Conservation (phyloP, 805 yeast species). For the Myxozyma geophila region DNA sequence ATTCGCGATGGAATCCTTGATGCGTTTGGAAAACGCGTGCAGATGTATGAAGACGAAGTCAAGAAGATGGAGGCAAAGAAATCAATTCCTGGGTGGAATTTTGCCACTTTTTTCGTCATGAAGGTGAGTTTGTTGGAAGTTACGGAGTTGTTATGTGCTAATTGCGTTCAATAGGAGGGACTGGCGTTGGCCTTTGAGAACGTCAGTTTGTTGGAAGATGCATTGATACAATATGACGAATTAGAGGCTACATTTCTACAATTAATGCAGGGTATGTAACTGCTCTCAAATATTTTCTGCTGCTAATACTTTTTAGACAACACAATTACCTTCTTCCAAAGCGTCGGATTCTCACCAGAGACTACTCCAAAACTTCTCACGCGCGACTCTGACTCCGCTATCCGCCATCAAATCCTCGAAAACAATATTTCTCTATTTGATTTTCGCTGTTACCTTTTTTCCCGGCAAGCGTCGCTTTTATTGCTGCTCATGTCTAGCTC, state of each 20-base stretch:
- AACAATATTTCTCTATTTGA: slow-evolving; percentile 48
- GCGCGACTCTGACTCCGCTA: slow-evolving; percentile 33
- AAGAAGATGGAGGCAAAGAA: slow-evolving; percentile 47
- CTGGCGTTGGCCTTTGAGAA: too few species aligned
- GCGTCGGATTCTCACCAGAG: slow-evolving; percentile 41
- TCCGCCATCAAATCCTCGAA: slow-evolving; percentile 44
- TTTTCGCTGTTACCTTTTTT: slow-evolving; percentile 46
- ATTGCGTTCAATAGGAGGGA: too few species aligned
- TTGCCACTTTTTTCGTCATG: slow-evolving; percentile 51
- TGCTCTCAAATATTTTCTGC: neutral
- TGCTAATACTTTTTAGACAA: slow-evolving; percentile 5
- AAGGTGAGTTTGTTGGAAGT: slow-evolving; percentile 37
- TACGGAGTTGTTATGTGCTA: neutral
- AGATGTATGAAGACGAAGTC: slow-evolving; percentile 49
- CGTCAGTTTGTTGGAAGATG: slow-evolving; percentile 57
- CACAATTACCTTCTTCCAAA: slow-evolving; percentile 44
- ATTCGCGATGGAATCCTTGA: slow-evolving; percentile 57
- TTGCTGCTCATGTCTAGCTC: slow-evolving; percentile 42
- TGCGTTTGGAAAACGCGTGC: slow-evolving; percentile 58
- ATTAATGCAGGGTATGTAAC: slow-evolving; percentile 24
- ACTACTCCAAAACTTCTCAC: slow-evolving; percentile 33
- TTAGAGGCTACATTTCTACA: slow-evolving; percentile 47
- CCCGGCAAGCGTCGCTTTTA: slow-evolving; percentile 46
- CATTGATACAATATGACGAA: slow-evolving; percentile 57
- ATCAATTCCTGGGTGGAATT: slow-evolving; percentile 52